A percentile compares a stretch with the other conserved stretches of the same genome.
Conservation (phyloP, 768 basidiomycete species). For the Trametes villosa region DNA sequence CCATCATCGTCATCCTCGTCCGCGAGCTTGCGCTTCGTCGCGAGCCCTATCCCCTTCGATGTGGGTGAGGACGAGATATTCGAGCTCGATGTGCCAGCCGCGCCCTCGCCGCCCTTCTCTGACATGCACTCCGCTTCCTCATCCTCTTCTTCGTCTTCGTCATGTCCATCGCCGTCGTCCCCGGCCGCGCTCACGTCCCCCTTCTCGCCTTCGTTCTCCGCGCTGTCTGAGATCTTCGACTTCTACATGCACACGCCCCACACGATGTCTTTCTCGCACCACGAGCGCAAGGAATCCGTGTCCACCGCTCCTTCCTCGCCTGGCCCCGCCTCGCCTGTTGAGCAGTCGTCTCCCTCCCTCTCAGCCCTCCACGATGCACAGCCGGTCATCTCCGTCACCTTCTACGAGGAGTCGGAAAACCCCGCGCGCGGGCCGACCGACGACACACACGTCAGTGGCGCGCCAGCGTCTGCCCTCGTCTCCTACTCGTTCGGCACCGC, state of each 20-base stretch:
- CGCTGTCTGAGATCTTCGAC: conserved; percentile 22
- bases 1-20: conserved; percentile 8
- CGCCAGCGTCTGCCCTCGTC: conserved; percentile 5
- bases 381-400: conserved; percentile 21
- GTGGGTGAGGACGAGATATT: conserved; percentile 28
- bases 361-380: conserved; percentile 6
- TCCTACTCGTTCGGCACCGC: neutral
- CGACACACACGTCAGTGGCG: neutral
- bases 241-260: conserved; percentile 15
- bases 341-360: conserved; percentile 5
- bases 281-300: conserved; percentile 5
- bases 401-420: conserved; percentile 10
- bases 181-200: conserved; percentile 12
- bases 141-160: neutral
- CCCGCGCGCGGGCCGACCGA: conserved; percentile 8
- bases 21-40: conserved; percentile 2
- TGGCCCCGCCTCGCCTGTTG: neutral
- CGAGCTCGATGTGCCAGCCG: conserved; percentile 6
- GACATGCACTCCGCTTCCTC: conserved; percentile 8
- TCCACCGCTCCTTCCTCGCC: conserved; percentile 20
- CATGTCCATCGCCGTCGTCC: conserved; percentile 1
- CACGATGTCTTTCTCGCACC: conserved; percentile 7
- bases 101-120: conserved; percentile 1
- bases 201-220: conserved; percentile 18
- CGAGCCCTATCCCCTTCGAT: conserved; percentile 29